Evolutionary conservation across 805 yeast genomes (phyloP).

Genomic region (Kuraishia floccosa): DNA sequence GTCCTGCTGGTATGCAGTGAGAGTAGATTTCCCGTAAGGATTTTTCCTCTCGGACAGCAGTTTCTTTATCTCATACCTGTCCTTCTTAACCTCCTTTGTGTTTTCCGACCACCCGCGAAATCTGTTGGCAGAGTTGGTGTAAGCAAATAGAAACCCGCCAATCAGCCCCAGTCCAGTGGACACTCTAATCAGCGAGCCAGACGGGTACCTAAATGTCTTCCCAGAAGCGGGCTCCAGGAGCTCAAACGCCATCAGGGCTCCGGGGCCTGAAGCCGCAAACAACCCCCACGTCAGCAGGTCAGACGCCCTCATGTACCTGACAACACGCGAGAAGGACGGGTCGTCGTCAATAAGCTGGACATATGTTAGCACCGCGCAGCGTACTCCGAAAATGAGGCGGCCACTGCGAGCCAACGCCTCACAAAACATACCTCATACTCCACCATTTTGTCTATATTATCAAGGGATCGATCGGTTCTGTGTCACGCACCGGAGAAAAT

Average conservation of each 20-base stretch:
- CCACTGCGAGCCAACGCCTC: neutral
- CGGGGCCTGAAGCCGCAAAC: conserved; percentile 38
- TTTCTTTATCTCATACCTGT: conserved; percentile 62
- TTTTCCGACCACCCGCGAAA: conserved; percentile 76
- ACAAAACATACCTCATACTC: conserved; percentile 2
- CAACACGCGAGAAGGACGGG: conserved; percentile 66
- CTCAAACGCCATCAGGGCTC: conserved; percentile 29
- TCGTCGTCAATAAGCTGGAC: conserved; percentile 57
- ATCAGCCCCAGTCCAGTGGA: conserved; percentile 50
- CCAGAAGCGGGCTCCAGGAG: conserved; percentile 36
- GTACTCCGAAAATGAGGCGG: neutral
- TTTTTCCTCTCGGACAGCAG: conserved; percentile 52
- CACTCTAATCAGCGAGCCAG: conserved; percentile 45
- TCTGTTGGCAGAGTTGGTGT: conserved; percentile 54
- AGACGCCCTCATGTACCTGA: conserved; percentile 56
- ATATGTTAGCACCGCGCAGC: no score
- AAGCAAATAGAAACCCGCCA: conserved; percentile 70
- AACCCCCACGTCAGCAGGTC: conserved; percentile 46
- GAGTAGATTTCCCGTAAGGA: conserved; percentile 55
- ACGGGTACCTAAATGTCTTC: conserved; percentile 33
- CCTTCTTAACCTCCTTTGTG: conserved; percentile 55
- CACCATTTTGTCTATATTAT: conserved; percentile 2
- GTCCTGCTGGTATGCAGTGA: conserved; percentile 62
- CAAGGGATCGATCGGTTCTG: neutral
- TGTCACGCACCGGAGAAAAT: neutral